Evolutionary conservation across 2,329 filamentous ascomycete species (phyloP), one percentile per base, ranked within the genome.

Genomic region (Xylaria sp.): DNA sequence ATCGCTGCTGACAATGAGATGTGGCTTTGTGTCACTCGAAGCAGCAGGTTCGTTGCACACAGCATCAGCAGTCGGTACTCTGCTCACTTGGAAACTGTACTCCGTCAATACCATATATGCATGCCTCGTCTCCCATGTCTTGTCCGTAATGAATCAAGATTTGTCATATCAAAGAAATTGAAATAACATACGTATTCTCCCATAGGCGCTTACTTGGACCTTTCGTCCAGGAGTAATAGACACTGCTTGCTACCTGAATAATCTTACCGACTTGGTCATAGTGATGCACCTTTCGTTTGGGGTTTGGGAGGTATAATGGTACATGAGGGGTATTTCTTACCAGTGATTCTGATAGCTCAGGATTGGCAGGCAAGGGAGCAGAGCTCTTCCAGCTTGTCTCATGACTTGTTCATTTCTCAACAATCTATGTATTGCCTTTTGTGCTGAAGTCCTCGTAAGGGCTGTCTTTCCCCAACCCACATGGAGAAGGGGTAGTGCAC

Each of bases 381-480:
- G 8, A n/a, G 12, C 52, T 8, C 42, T 35, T 3, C 37, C 3
- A 8, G 2, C 4, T 21, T 42, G n/a, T 33, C 46, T 31, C 17
- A 25, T 38, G 46, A 42, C 38, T 6, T 45, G 12, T 40, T 42
- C 37, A 40, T 54, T 47, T 28, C 38, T 47, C 38, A 37, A 40
- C 37, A 46, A 31, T 55, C 55, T 62, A 62, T 57, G 38, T 49
- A 52, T 46, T 55, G 28, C 15, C 58, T 31, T 55, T 7, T 54
- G 49, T 54, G 37, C 46, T 43, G 35, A 61, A 45, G 31, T 17
- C 50, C 43, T 37, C 17, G 53, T 43, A 42, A 25, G 23, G 9
- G 31, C 38, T 38, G 19, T 35, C 45, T 35, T 15, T n/a, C 40
- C 37, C 40, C n/a, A 37, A n/a, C 23, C 21, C 8, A 53, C 57